Evolutionary conservation across 2,329 filamentous ascomycete species (phyloP), one percentile per base, ranked within the genome.

Genomic region (Aspergillus fructus): DNA sequence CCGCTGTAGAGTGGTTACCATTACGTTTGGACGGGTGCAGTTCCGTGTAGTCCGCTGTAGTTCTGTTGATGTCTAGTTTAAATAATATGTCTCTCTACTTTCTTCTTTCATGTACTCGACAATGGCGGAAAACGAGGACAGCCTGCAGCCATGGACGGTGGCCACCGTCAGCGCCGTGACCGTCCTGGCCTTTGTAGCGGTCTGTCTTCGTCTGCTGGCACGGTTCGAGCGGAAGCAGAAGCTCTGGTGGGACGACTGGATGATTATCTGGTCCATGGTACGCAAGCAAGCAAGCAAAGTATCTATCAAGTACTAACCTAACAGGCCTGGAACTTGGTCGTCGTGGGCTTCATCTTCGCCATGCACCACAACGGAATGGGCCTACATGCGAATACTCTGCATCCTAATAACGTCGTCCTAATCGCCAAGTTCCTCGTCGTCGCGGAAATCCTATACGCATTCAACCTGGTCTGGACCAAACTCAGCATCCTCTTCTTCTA

Each of bases 191-290:
- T 59, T 76, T 17, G 39, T 71, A 1, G 66, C 71, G 3, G 76
- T 81, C 12, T 66, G 40, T n/a, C 64, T 81, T 13, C 73, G 79
- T 2, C 49, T 81, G 5, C 53, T 74, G 27, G 76, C 76, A 55
- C 76, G 79, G 11, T 71, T 71, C 49, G 65, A 79, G 45, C 78
- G 77, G 46, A 73, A 67, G 3, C 78, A 79, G 55, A 64, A 66
- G 57, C 63, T 81, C 5, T 81, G 79, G 79, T 81, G 78, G 79
- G 79, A 82, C 67, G 79, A 82, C 63, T 81, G 74, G 64, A 71
- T 79, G 65, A 78, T 82, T 55, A 56, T 81, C 0, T 80, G 76
- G 50, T 81, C 79, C 1, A 77, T 79, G 79, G 79, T 81, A 43
- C 5, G 17, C 24, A 21, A 21, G 21, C 24, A 24, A 24, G 24